A percentile compares a stretch with the other conserved stretches of the same genome.
Conservation (phyloP, 1,139 yeast species). For the Wickerhamomyces sp. region DNA sequence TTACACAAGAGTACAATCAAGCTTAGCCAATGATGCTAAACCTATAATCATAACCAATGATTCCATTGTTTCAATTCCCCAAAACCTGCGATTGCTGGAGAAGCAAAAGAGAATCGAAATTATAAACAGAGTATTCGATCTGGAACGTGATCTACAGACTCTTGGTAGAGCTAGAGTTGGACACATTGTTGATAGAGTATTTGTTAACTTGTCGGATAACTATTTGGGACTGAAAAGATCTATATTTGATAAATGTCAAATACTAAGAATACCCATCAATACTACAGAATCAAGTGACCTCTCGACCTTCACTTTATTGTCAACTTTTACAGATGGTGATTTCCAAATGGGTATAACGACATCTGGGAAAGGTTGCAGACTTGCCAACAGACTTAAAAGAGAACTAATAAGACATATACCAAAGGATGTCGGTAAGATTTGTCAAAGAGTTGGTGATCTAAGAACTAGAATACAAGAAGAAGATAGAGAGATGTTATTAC, state of each 20-base stretch:
- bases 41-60: conserved; percentile 43
- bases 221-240: conserved; percentile 29
- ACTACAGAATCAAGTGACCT: conserved; percentile 67
- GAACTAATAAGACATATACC: conserved; percentile 69
- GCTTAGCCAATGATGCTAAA: conserved; percentile 52
- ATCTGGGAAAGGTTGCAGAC: conserved; percentile 83
- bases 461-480: conserved; percentile 52
- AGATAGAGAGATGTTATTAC: conserved; percentile 33
- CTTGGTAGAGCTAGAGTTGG: conserved; percentile 65
- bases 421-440: conserved; percentile 59
- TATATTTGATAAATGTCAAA: conserved; percentile 47
- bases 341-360: conserved; percentile 85
- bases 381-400: conserved; percentile 76
- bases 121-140: conserved; percentile 33
- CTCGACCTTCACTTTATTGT: conserved; percentile 72
- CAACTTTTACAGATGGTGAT: conserved; percentile 66
- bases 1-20: conserved; percentile 43
- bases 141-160: conserved; percentile 39
- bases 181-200: conserved; percentile 67
- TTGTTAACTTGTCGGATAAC: conserved; percentile 44
- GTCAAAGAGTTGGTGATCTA: conserved; percentile 63
- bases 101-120: conserved; percentile 28
- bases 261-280: conserved; percentile 74
- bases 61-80: conserved; percentile 23
- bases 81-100: conserved; percentile 24